Evolutionary conservation across 202 grass and related monocot genomes (phyloP), one percentile per base, ranked within the genome.

Genomic region (Digitaria exilis): DNA sequence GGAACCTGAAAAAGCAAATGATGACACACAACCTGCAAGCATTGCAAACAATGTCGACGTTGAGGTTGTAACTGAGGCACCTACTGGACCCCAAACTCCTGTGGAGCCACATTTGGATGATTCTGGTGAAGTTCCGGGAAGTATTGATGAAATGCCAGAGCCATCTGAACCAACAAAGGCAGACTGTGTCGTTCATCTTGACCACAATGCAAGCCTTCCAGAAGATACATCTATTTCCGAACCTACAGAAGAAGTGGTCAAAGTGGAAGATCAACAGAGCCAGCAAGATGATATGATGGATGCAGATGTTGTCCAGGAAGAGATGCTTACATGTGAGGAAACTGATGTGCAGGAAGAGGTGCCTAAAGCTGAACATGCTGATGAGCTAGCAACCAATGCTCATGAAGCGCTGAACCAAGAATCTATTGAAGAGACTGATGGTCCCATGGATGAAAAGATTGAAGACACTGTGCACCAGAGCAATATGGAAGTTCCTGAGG

Each of bases 351-450:
- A 28, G 35, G 77, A 89, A 77, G 87, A 81, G 29, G 24, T 46
- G 16, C 7, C 68, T 83, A 46, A 68, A 79, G 67, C 49, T 83
- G 67, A 46, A 73, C 10, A 35, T 14, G 25, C 41, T 55, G 25
- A 67, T 45, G 79, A 69, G 10, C 42, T 7, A 22, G 66, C 21
- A 15, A 68, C 43, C 9, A 7, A 59, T 83, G 59, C 70, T 75
- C 79, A 83, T 66, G 76, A 84, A 69, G 73, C 28, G 59, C 25
- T 78, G 34, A 68, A 83, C 9, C 67, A 90, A 86, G 79, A 90
- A 69, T 43, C 26, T 59, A 17, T 42, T 69, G 61, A 75, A 86
- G 66, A 86, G 43, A 61, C 58, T 46, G 77, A 65, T 32, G 79
- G 34, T 22, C 39, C 45, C 22, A 14, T 77, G 21, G 19, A 16